phyloP scores from a whole-genome alignment of 2,329 filamentous ascomycete species.

The Cladophialophora yegresii region DNA sequence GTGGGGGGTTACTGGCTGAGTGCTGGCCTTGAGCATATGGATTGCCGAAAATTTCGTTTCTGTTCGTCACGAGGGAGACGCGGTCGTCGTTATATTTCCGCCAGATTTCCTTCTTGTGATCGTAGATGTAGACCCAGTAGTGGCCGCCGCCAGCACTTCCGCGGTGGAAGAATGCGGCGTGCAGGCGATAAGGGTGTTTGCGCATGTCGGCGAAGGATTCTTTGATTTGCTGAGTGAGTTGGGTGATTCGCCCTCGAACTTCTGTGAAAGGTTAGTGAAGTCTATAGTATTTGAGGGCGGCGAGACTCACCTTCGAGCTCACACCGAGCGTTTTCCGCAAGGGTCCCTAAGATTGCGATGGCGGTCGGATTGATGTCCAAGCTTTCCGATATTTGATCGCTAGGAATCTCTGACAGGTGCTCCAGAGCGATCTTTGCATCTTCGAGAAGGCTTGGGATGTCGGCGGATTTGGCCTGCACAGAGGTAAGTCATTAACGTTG shows the following conservation, averaged over 20 bases:
- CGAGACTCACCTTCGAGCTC: constrained; percentile 28
- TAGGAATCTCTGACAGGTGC: constrained; percentile 23
- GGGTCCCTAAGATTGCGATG: constrained; percentile 24
- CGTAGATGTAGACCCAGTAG: constrained; percentile 96
- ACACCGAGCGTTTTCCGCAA: constrained; percentile 28
- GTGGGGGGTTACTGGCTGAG: constrained; percentile 51
- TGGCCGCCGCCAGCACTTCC: constrained; percentile 71
- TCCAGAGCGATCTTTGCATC: constrained; percentile 33
- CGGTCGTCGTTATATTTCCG: constrained; percentile 89
- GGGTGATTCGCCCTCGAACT: constrained; percentile 20
- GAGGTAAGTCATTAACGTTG: constrained; percentile 3
- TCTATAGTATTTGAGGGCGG: not conserved
- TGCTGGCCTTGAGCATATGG: constrained; percentile 12
- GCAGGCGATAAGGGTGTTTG: constrained; percentile 74
- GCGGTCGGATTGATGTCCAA: constrained; percentile 25
- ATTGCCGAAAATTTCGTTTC: constrained; percentile 58
- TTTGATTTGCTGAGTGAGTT: constrained; percentile 47
- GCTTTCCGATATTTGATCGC: constrained; percentile 24
- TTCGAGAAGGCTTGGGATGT: constrained; percentile 32
- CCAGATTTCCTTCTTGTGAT: constrained; percentile 80
- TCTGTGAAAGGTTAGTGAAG: constrained; percentile 10
- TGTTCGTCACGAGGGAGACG: constrained; percentile 68
- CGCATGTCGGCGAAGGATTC: constrained; percentile 65
- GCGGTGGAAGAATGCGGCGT: constrained; percentile 90
- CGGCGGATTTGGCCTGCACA: constrained; percentile 28